phyloP scores from a whole-genome alignment of 257 asterid species.

The Marsdenia floribunda region DNA sequence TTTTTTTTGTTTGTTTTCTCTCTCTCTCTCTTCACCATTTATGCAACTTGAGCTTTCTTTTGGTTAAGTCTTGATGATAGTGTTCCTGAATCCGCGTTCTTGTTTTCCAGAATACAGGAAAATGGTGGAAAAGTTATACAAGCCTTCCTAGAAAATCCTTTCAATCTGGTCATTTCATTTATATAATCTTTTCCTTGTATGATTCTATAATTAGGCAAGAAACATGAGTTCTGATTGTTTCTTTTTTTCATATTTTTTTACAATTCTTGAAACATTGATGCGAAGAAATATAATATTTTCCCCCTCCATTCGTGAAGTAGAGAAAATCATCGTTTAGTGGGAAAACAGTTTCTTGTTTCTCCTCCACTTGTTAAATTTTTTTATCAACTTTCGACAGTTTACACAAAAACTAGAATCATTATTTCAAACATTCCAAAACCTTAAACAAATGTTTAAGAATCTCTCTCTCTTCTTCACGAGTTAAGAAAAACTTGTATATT shows the following conservation, averaged over 20 bases:
- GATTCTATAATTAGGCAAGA: neutral
- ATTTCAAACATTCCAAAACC: no score
- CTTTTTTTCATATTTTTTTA: conserved; percentile 1
- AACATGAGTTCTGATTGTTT: conserved; percentile 8
- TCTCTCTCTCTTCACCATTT: no score
- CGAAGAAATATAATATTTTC: neutral
- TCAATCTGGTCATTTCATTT: neutral
- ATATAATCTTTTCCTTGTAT: neutral
- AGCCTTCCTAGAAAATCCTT: conserved; percentile 23
- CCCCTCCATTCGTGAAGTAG: neutral
- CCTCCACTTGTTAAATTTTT: no score
- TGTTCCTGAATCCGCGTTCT: neutral
- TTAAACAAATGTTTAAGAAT: no score
- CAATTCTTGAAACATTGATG: neutral
- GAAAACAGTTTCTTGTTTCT: neutral
- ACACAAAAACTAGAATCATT: no score
- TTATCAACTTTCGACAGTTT: no score
- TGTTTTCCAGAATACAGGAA: conserved; percentile 34
- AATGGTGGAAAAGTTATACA: conserved; percentile 42
- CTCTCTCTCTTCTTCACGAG: no score
- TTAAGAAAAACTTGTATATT: no score
- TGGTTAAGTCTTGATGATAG: neutral
- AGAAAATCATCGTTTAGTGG: neutral
- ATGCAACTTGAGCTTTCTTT: neutral
- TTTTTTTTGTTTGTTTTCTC: no score